phyloP scores from a whole-genome alignment of 768 basidiomycete species.

The Suillus subluteus region DNA sequence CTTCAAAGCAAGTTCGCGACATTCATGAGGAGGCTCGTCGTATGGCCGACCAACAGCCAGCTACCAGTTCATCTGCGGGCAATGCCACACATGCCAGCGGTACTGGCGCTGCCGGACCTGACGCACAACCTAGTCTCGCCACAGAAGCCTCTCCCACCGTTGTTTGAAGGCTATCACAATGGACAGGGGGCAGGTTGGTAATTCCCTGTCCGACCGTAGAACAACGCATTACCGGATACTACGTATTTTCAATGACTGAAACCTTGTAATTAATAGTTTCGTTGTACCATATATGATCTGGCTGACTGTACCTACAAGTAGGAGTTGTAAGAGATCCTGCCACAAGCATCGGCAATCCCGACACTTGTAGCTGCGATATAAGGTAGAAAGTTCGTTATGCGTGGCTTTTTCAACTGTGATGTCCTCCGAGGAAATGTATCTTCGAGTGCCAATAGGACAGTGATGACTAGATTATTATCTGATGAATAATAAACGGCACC shows the following conservation, averaged over 20 bases:
- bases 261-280: conserved; percentile 2
- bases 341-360: neutral
- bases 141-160: conserved; percentile 10
- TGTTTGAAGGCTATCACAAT: neutral
- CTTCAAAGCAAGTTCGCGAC: conserved; percentile 85
- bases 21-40: conserved; percentile 93
- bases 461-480: neutral
- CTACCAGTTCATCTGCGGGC: conserved; percentile 20
- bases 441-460: neutral
- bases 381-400: neutral
- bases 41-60: conserved; percentile 54
- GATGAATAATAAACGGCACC: neutral
- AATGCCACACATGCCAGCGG: neutral
- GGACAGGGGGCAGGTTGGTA: neutral
- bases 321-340: neutral
- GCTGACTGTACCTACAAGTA: neutral
- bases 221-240: too few relatives aligned
- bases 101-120: conserved; percentile 12
- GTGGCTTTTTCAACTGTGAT: neutral
- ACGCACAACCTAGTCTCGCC: conserved; percentile 17
- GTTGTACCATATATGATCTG: neutral
- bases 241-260: conserved; percentile 5
- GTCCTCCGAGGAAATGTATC: neutral
- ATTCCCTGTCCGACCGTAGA: neutral
- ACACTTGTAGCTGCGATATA: neutral